phyloP scores from a whole-genome alignment of 2,329 filamentous ascomycete genomes.

The Myriosclerotinia curreyana region DNA sequence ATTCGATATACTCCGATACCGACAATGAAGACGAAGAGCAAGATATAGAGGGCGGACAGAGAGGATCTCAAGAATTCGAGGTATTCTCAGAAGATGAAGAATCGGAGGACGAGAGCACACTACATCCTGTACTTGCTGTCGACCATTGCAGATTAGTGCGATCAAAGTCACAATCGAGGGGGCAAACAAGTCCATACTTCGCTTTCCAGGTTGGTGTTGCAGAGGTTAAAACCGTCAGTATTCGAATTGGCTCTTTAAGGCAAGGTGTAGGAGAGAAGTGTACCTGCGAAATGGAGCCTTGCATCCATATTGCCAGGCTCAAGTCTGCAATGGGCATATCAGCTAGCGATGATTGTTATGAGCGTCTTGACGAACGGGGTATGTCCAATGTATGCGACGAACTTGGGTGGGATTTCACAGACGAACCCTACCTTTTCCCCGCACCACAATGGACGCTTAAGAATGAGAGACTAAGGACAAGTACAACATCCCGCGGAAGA shows the following conservation, averaged over 20 bases:
- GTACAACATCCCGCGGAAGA: slow-evolving; percentile 22
- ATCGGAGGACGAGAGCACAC: slow-evolving; percentile 22
- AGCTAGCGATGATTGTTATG: slow-evolving; percentile 25
- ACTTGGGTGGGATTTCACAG: slow-evolving; percentile 34
- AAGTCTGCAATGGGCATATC: slow-evolving; percentile 19
- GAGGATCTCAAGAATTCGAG: slow-evolving; percentile 14
- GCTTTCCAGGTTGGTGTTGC: slow-evolving; percentile 37
- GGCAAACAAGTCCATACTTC: slow-evolving; percentile 24
- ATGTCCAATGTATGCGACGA: slow-evolving; percentile 34
- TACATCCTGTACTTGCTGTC: slow-evolving; percentile 34
- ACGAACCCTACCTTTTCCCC: slow-evolving; percentile 26
- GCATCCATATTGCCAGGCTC: slow-evolving; percentile 27
- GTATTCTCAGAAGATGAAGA: slow-evolving; percentile 18
- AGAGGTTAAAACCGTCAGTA: slow-evolving; percentile 30
- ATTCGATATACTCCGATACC: slow-evolving; percentile 5
- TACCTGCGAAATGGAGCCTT: slow-evolving; percentile 28
- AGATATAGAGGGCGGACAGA: slow-evolving; percentile 8
- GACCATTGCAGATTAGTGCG: slow-evolving; percentile 23
- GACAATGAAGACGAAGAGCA: slow-evolving; percentile 17
- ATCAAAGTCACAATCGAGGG: slow-evolving; percentile 3
- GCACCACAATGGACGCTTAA: slow-evolving; percentile 33
- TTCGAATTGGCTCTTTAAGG: slow-evolving; percentile 31
- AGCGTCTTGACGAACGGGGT: slow-evolving; percentile 30
- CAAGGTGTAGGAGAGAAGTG: slow-evolving; percentile 27
- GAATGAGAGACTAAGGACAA: slow-evolving; percentile 25